Conservation (phyloP, 2,329 filamentous ascomycete genomes). For the Neonectria punicea region DNA sequence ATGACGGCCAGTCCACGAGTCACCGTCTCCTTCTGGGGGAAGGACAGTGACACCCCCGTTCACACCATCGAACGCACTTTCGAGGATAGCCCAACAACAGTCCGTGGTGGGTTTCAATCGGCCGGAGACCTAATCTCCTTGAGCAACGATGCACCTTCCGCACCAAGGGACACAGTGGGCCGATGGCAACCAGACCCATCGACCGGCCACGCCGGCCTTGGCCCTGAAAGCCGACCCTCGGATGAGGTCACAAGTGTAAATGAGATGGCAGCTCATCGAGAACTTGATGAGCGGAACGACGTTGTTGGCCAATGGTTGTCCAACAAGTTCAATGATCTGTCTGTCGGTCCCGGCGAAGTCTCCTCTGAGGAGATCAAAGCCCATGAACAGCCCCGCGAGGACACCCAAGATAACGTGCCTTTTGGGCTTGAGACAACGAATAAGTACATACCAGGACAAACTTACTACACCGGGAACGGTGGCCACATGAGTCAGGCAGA, state of each 20-base stretch:
- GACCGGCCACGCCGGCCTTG: conserved; percentile 59
- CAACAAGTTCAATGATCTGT: conserved; percentile 45
- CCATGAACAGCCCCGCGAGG: conserved; percentile 37
- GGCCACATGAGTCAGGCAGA: conserved; percentile 59
- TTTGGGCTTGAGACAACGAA: conserved; percentile 62
- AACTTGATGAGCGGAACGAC: conserved; percentile 58
- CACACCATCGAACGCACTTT: conserved; percentile 55
- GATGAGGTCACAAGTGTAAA: conserved; percentile 61
- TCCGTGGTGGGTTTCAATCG: conserved; percentile 49
- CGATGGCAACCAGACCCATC: conserved; percentile 53
- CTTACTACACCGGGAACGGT: conserved; percentile 58
- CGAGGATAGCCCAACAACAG: conserved; percentile 49
- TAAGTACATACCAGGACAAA: conserved; percentile 58
- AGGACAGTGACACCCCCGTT: conserved; percentile 50
- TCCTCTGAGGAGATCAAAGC: conserved; percentile 34
- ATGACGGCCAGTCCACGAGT: conserved; percentile 65
- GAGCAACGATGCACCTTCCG: conserved; percentile 38
- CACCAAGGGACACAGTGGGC: conserved; percentile 53
- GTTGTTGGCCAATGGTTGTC: conserved; percentile 64
- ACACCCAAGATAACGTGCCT: conserved; percentile 55
- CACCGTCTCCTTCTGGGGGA: conserved; percentile 66
- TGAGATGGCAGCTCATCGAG: conserved; percentile 55
- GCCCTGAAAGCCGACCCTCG: conserved; percentile 56
- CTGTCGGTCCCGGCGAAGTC: conserved; percentile 40
- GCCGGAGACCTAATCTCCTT: conserved; percentile 54